Evolutionary conservation across 2,329 filamentous ascomycete species (phyloP).

Genomic region (Orbilia blumenaviensis): DNA sequence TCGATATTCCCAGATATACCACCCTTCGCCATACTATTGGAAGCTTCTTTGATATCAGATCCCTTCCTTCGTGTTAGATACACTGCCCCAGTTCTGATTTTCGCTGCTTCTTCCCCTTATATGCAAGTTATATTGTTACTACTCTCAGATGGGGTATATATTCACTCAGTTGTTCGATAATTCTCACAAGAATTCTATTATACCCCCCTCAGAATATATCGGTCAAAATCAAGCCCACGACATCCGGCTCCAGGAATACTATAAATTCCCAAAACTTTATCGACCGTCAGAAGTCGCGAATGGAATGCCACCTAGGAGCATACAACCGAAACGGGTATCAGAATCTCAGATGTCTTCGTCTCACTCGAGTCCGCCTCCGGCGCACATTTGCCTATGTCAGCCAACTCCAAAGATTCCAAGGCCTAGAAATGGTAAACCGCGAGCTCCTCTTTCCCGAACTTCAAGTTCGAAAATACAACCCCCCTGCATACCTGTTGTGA

Average conservation of each 20-base stretch:
- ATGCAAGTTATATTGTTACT: constrained; percentile 31
- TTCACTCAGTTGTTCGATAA: constrained; percentile 46
- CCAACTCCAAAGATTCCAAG: constrained; percentile 57
- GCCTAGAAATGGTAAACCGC: constrained; percentile 57
- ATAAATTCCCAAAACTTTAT: constrained; percentile 36
- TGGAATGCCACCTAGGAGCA: constrained; percentile 51
- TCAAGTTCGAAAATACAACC: constrained; percentile 9
- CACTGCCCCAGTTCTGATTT: constrained; percentile 10
- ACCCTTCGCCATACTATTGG: constrained; percentile 12
- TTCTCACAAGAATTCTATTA: constrained; percentile 35
- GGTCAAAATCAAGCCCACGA: constrained; percentile 14
- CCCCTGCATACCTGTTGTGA: constrained; percentile 31
- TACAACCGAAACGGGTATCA: constrained; percentile 40
- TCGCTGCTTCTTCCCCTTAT: not conserved
- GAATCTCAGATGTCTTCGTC: constrained; percentile 47
- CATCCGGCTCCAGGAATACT: constrained; percentile 25
- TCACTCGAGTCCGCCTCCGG: constrained; percentile 50
- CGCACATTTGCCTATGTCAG: constrained; percentile 57
- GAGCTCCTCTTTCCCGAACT: constrained; percentile 34
- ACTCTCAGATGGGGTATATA: constrained; percentile 49
- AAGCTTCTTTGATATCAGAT: constrained; percentile 14
- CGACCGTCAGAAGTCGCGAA: constrained; percentile 31
- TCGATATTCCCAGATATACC: constrained; percentile 25
- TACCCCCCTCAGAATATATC: constrained; percentile 39
- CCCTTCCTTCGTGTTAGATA: constrained; percentile 28